These are phyloP conservation scores for Helenozyma rhizophorensis DNA, from an alignment of 805 yeast species.

Conservation along the genomic window DNA sequence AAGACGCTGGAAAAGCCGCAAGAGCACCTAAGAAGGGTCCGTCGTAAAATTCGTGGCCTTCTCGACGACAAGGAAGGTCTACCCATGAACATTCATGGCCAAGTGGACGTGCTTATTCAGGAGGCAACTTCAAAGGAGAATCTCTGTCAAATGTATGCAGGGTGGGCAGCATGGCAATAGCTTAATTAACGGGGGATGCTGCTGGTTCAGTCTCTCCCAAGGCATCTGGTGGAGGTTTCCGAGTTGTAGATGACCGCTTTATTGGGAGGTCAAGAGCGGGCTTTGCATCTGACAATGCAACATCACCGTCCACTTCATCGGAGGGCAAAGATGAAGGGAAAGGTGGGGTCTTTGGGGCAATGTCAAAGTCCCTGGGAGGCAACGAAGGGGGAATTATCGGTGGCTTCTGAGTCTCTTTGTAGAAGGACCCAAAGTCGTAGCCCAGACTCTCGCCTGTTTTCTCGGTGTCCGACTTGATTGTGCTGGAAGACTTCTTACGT, in stretches of 20 bases:
- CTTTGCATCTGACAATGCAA: no score
- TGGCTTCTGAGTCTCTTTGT: no score
- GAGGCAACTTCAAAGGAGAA: constrained; percentile 72
- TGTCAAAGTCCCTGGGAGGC: no score
- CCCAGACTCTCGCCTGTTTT: constrained; percentile 5
- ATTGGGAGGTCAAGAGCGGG: no score
- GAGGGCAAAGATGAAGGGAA: no score
- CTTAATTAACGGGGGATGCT: no score
- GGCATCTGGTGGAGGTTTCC: no score
- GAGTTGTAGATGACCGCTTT: no score
- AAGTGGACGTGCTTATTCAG: constrained; percentile 83
- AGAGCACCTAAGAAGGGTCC: constrained; percentile 63
- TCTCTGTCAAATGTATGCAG: constrained; percentile 83
- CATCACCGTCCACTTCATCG: no score
- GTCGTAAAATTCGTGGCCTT: constrained; percentile 81
- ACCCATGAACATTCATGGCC: constrained; percentile 87
- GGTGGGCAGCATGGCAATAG: constrained; percentile 61
- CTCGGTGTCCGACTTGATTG: constrained; percentile 9
- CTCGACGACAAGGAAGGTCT: constrained; percentile 73
- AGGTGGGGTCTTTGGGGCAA: no score
- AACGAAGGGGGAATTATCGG: no score
- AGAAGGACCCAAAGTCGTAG: constrained; percentile 12
- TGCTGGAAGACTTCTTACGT: constrained; percentile 17
- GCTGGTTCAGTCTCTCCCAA: no score
- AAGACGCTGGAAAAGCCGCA: constrained; percentile 50